These are phyloP conservation scores for Penicillium fimorum DNA, from an alignment of 495 filamentous ascomycete genomes.

Conservation along the genomic window DNA sequence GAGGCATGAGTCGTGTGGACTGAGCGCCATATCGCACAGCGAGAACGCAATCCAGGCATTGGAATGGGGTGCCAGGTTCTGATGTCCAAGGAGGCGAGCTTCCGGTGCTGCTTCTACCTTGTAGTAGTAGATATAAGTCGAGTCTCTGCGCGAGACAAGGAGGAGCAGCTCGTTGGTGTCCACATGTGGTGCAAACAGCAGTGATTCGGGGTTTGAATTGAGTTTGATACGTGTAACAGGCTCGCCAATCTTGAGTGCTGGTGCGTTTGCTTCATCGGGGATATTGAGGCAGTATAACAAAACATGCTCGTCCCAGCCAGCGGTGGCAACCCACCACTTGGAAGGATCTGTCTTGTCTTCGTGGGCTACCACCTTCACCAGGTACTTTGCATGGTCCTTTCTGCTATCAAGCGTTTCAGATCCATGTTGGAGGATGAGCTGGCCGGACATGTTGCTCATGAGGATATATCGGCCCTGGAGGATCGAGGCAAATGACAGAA, in stretches of 20 bases:
- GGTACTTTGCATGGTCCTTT: constrained; percentile 63
- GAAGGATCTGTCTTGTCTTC: constrained; percentile 21
- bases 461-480: constrained; percentile 38
- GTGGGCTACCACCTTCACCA: constrained; percentile 52
- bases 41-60: constrained; percentile 65
- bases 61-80: constrained; percentile 64
- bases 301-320: constrained; percentile 64
- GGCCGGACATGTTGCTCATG: constrained; percentile 63
- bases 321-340: constrained; percentile 54
- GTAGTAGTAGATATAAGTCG: constrained; percentile 62
- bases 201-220: constrained; percentile 60
- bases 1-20: constrained; percentile 52
- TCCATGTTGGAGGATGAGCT: constrained; percentile 47
- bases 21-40: constrained; percentile 56
- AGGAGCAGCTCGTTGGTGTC: constrained; percentile 47
- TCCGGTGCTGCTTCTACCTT: constrained; percentile 25
- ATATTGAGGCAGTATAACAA: constrained; percentile 47
- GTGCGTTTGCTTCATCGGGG: constrained; percentile 8
- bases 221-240: constrained; percentile 51
- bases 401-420: constrained; percentile 42
- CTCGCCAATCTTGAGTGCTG: constrained; percentile 24
- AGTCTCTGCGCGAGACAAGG: constrained; percentile 59
- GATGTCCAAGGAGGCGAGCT: constrained; percentile 48
- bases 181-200: constrained; percentile 54
- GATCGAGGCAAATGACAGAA: constrained; percentile 49